These are phyloP conservation scores for Thelephora terrestris DNA, from an alignment of 1,284 basidiomycete genomes.

Conservation along the genomic window DNA sequence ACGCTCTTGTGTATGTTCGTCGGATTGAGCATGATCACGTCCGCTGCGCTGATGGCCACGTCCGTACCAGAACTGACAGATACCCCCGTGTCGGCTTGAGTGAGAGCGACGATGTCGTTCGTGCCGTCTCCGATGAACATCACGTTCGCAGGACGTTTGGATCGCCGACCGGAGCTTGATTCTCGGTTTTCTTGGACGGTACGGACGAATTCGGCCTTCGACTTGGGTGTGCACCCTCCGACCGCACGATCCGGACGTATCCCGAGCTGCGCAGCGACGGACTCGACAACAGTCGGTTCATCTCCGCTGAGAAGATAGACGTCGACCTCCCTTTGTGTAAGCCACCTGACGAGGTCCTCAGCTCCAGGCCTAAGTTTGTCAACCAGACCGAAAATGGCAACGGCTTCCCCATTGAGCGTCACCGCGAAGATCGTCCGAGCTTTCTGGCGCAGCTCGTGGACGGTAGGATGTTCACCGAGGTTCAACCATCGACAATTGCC, in stretches of 20 bases:
- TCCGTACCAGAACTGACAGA: slow-evolving; percentile 21
- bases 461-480: slow-evolving; percentile 14
- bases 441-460: slow-evolving; percentile 14
- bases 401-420: slow-evolving; percentile 19
- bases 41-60: slow-evolving; percentile 31
- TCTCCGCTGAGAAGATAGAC: slow-evolving; percentile 48
- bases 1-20: slow-evolving; percentile 26
- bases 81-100: slow-evolving; percentile 39
- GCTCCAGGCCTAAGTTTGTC: slow-evolving; percentile 41
- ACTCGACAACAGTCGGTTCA: slow-evolving; percentile 37
- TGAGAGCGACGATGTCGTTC: slow-evolving; percentile 44
- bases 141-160: slow-evolving; percentile 15
- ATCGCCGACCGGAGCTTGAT: background rate
- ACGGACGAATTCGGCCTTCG: slow-evolving; percentile 38
- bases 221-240: slow-evolving; percentile 38
- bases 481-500: slow-evolving; percentile 26
- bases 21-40: slow-evolving; percentile 34
- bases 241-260: slow-evolving; percentile 32
- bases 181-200: slow-evolving; percentile 18
- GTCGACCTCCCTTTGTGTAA: slow-evolving; percentile 27
- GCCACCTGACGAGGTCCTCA: slow-evolving; percentile 25
- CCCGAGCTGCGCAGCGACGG: slow-evolving; percentile 32
- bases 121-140: slow-evolving; percentile 39
- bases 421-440: slow-evolving; percentile 28
- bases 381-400: slow-evolving; percentile 35